phyloP scores from a whole-genome alignment of 495 filamentous ascomycete species.

The Penicillium angulare region DNA sequence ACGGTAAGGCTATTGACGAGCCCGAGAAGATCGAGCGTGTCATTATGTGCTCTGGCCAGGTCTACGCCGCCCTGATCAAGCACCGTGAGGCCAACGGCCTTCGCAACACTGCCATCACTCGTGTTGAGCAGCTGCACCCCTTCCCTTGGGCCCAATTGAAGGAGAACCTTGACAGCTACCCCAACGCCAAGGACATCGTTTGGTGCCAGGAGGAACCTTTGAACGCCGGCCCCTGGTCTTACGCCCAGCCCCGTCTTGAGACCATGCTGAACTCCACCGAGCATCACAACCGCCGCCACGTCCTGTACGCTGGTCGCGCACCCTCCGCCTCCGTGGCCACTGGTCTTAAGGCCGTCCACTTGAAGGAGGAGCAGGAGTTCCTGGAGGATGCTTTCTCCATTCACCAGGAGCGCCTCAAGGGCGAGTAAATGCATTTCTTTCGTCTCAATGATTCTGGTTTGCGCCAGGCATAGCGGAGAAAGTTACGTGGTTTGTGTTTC shows the following conservation, averaged over 20 bases:
- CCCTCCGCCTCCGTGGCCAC: conserved; percentile 91
- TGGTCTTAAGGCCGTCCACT: conserved; percentile 81
- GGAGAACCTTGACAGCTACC: conserved; percentile 93
- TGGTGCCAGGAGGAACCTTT: conserved; percentile 97
- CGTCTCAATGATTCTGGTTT: conserved; percentile 6
- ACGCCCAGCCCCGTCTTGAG: conserved; percentile 93
- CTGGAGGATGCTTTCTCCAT: conserved; percentile 71
- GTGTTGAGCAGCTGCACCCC: conserved; percentile 95
- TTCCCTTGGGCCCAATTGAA: conserved; percentile 97
- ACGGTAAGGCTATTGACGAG: conserved; percentile 70
- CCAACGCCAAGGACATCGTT: conserved; percentile 93
- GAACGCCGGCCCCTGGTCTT: conserved; percentile 94
- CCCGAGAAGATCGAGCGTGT: conserved; percentile 89
- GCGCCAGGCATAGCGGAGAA: not conserved
- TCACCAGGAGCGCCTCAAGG: conserved; percentile 57
- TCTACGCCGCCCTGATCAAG: conserved; percentile 86
- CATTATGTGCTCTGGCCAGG: conserved; percentile 91
- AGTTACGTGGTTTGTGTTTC: conserved; percentile 19
- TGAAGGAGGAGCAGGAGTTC: conserved; percentile 92
- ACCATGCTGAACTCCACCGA: conserved; percentile 88
- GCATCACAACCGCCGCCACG: conserved; percentile 88
- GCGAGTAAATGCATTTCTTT: conserved; percentile 39
- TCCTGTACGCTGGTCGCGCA: conserved; percentile 92
- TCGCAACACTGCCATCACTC: conserved; percentile 87
- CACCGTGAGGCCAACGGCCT: conserved; percentile 80